These are phyloP conservation scores for Chaetomiaceae sp. DNA, from an alignment of 2,329 filamentous ascomycete genomes.

Conservation along the genomic window DNA sequence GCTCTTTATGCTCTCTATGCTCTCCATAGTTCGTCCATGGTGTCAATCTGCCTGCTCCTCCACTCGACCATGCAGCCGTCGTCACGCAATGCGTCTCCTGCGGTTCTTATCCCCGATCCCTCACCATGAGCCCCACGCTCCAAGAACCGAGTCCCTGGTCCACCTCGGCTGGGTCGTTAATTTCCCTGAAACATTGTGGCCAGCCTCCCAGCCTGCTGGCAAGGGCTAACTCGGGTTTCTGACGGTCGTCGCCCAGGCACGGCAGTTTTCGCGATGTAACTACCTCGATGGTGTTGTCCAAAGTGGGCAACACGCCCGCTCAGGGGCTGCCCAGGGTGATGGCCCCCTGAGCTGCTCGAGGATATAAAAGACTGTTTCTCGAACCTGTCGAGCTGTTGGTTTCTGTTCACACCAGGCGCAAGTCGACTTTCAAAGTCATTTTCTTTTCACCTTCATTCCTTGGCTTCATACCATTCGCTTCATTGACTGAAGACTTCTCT, in stretches of 20 bases:
- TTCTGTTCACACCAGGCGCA: constrained; percentile 20
- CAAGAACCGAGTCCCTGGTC: constrained; percentile 2
- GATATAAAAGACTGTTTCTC: constrained; percentile 16
- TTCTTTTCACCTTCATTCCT: constrained; percentile 17
- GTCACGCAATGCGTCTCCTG: background rate
- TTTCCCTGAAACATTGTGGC: constrained; percentile 25
- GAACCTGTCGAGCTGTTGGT: background rate
- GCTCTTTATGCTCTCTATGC: too few species aligned
- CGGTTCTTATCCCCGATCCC: background rate
- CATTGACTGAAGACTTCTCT: constrained; percentile 25
- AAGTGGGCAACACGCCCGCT: constrained; percentile 5
- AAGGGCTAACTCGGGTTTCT: background rate
- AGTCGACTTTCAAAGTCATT: constrained; percentile 20
- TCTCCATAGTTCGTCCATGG: too few species aligned
- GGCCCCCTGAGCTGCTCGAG: background rate
- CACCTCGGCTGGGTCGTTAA: constrained; percentile 10
- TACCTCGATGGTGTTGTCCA: too few species aligned
- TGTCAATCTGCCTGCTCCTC: background rate
- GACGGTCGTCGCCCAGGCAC: constrained; percentile 9
- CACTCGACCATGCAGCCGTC: background rate
- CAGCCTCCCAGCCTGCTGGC: background rate
- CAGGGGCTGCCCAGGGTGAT: constrained; percentile 4
- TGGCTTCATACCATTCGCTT: constrained; percentile 20
- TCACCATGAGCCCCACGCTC: constrained; percentile 2
- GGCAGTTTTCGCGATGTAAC: too few species aligned